phyloP scores from a whole-genome alignment of 2,329 filamentous ascomycete genomes.

The Apiospora rasikravindrae region DNA sequence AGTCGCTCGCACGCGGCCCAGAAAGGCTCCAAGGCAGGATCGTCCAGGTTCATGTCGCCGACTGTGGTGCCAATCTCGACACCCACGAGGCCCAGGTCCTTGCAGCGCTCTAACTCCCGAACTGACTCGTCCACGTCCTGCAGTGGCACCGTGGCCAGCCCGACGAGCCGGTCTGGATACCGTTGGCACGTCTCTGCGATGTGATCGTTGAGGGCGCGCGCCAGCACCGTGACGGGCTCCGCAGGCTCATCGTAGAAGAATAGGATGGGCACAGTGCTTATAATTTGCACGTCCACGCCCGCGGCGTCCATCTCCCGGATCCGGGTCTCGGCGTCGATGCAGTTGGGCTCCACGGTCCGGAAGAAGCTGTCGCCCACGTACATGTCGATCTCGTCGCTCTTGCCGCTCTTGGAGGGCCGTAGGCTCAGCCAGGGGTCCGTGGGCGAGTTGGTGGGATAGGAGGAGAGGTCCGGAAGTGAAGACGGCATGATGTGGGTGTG shows the following conservation, averaged over 20 bases:
- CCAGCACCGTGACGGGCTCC: constrained; percentile 35
- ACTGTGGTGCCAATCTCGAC: constrained; percentile 43
- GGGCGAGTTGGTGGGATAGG: constrained; percentile 51
- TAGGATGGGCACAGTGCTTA: constrained; percentile 43
- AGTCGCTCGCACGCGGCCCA: constrained; percentile 40
- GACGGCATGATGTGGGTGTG: constrained; percentile 45
- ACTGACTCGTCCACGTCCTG: constrained; percentile 38
- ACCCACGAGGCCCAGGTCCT: constrained; percentile 35
- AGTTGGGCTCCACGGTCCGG: constrained; percentile 41
- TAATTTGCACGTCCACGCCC: constrained; percentile 42
- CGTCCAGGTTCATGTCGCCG: constrained; percentile 38
- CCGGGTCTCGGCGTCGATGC: constrained; percentile 36
- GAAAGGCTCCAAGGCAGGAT: constrained; percentile 36
- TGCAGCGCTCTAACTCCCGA: constrained; percentile 34
- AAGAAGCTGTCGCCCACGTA: constrained; percentile 41
- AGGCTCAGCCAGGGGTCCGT: constrained; percentile 42
- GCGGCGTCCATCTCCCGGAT: constrained; percentile 41
- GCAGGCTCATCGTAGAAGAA: constrained; percentile 43
- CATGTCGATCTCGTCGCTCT: constrained; percentile 39
- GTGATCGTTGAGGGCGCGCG: constrained; percentile 40
- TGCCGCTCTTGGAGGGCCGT: constrained; percentile 30
- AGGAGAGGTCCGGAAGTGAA: constrained; percentile 45
- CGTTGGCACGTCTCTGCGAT: constrained; percentile 33
- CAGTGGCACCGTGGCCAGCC: constrained; percentile 40
- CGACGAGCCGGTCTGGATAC: constrained; percentile 38